phyloP scores from a whole-genome alignment of 768 basidiomycete genomes.

The Rhodotorula taiwanensis region DNA sequence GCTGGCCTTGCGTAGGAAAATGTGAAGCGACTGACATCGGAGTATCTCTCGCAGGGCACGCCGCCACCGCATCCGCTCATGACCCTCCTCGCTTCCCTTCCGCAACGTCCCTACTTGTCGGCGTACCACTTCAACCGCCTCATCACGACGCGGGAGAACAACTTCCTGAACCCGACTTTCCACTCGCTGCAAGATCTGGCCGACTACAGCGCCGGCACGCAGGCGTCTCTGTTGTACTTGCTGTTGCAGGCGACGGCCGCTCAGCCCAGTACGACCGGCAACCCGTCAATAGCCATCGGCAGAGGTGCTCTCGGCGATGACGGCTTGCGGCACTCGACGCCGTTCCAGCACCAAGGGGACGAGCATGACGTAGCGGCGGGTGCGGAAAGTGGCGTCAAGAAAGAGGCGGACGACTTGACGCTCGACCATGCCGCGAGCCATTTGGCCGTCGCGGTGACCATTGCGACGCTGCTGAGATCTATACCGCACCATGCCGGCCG shows the following conservation, averaged over 20 bases:
- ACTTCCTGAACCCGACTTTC: slow-evolving; percentile 37
- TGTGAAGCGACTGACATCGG: neutral
- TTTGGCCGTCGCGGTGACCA: slow-evolving; percentile 29
- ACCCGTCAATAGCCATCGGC: too few species aligned
- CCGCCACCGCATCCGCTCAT: slow-evolving; percentile 34
- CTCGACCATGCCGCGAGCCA: slow-evolving; percentile 35
- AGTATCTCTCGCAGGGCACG: slow-evolving; percentile 10
- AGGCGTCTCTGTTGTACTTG: slow-evolving; percentile 30
- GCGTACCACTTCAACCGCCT: slow-evolving; percentile 36
- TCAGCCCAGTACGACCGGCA: neutral
- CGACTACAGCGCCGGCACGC: slow-evolving; percentile 33
- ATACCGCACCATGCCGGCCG: slow-evolving; percentile 30
- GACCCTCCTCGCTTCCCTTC: slow-evolving; percentile 20
- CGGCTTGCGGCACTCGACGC: slow-evolving; percentile 14
- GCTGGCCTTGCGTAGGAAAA: too few species aligned
- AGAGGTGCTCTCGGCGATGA: too few species aligned
- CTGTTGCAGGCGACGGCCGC: slow-evolving; percentile 27
- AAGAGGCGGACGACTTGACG: slow-evolving; percentile 27
- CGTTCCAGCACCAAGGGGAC: slow-evolving; percentile 27
- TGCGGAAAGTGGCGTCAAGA: neutral
- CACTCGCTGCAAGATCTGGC: slow-evolving; percentile 30
- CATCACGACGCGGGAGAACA: slow-evolving; percentile 30
- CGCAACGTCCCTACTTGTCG: slow-evolving; percentile 27
- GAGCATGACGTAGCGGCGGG: slow-evolving; percentile 21
- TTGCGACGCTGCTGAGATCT: slow-evolving; percentile 24